A percentile compares a stretch with the other conserved stretches of the same genome.
Conservation (phyloP, 2,329 filamentous ascomycete genomes). For the Neoarthrinium moseri region DNA sequence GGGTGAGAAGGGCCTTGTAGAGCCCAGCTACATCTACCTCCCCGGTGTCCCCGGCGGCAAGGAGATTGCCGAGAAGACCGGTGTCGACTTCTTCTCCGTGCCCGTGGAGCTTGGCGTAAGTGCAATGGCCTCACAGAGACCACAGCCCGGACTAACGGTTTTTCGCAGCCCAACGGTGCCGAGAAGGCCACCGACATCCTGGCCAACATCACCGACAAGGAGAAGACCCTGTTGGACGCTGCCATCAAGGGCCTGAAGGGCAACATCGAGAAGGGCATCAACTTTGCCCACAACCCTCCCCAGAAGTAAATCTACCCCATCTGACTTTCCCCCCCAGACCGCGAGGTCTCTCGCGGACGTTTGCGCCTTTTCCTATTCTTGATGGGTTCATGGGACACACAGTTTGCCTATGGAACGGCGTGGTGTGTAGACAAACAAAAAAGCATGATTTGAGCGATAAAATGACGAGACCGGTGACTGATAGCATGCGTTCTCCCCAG, state of each 20-base stretch:
- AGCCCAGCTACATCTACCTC: constrained; percentile 95
- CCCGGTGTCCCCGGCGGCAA: constrained; percentile 86
- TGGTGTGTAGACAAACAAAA: constrained; percentile 22
- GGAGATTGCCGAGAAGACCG: constrained; percentile 78
- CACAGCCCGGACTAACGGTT: no score
- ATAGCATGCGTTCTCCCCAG: constrained; percentile 24
- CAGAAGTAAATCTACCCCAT: constrained; percentile 71
- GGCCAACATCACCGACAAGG: constrained; percentile 73
- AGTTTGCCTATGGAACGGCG: constrained; percentile 13
- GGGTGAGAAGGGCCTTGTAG: constrained; percentile 89
- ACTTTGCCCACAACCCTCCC: constrained; percentile 83
- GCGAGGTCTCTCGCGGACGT: constrained; percentile 12
- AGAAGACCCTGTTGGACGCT: constrained; percentile 82
- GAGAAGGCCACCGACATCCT: constrained; percentile 85
- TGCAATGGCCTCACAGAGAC: constrained; percentile 23
- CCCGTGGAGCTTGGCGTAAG: constrained; percentile 93
- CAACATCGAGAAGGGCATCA: constrained; percentile 93
- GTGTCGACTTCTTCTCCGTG: constrained; percentile 92
- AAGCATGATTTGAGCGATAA: constrained; percentile 14
- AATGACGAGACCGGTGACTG: constrained; percentile 26
- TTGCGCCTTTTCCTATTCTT: constrained; percentile 14
- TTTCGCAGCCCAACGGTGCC: constrained; percentile 76
- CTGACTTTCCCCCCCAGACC: neutral
- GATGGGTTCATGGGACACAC: constrained; percentile 16
- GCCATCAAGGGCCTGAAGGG: constrained; percentile 77